Evolutionary conservation across 2,329 filamentous ascomycete species (phyloP).

Genomic region (Neofusicoccum parvum): DNA sequence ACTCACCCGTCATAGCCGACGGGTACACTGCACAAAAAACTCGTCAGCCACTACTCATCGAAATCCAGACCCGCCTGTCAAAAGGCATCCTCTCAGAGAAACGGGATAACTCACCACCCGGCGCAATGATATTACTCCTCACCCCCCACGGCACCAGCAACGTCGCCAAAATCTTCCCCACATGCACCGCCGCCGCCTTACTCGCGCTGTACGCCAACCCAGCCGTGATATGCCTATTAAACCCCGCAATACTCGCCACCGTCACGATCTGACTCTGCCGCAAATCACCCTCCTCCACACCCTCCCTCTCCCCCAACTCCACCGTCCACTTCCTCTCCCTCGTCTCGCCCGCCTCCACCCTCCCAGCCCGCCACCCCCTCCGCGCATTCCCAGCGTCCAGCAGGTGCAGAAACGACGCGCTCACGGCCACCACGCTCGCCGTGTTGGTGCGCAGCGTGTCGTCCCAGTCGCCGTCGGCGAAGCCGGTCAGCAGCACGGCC

Average conservation of each 20-base stretch:
- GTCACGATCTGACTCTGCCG: constrained; percentile 51
- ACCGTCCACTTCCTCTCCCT: constrained; percentile 29
- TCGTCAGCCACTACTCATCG: too few relatives aligned
- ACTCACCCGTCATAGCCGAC: constrained; percentile 47
- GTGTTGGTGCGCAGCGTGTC: constrained; percentile 39
- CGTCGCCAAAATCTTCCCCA: constrained; percentile 44
- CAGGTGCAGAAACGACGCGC: constrained; percentile 49
- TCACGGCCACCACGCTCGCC: constrained; percentile 47
- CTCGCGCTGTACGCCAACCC: constrained; percentile 48
- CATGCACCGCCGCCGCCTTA: constrained; percentile 47
- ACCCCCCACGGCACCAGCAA: constrained; percentile 49
- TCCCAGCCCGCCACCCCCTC: constrained; percentile 40
- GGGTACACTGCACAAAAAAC: constrained; percentile 33
- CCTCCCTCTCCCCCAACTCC: constrained; percentile 10
- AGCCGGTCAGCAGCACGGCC: constrained; percentile 40
- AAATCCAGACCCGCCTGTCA: too few relatives aligned
- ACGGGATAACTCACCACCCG: constrained; percentile 31
- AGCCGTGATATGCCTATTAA: constrained; percentile 41
- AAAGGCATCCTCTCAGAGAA: too few relatives aligned
- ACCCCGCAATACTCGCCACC: constrained; percentile 44
- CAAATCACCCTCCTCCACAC: constrained; percentile 35
- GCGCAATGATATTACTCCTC: constrained; percentile 50
- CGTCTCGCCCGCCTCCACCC: constrained; percentile 28
- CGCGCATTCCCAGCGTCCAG: constrained; percentile 49
- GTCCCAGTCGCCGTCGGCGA: constrained; percentile 28